phyloP scores from a whole-genome alignment of 352 stramenopile species.

The Achlya hypogyna region DNA sequence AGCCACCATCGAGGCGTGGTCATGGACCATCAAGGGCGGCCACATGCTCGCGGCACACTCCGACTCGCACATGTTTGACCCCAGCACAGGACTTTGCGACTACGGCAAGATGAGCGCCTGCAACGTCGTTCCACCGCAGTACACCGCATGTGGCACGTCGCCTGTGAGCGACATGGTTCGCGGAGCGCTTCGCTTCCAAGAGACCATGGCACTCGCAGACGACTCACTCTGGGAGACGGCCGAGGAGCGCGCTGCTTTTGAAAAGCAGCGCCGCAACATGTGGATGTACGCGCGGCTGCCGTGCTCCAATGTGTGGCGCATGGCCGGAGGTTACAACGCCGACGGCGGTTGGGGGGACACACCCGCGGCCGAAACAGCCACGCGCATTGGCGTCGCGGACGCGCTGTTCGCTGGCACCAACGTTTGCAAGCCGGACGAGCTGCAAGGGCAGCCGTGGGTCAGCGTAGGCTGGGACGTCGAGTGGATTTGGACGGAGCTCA shows the following conservation, averaged over 20 bases:
- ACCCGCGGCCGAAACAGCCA: not conserved
- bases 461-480: conserved; percentile 6
- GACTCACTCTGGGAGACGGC: not conserved
- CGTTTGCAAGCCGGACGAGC: not conserved
- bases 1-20: not conserved
- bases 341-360: not conserved
- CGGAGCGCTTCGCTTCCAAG: not conserved
- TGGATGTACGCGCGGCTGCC: conserved; percentile 8
- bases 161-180: not conserved
- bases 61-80: conserved; percentile 14
- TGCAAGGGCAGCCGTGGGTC: not conserved
- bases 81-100: not conserved
- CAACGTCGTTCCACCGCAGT: not conserved
- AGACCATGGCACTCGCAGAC: not conserved
- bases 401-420: not conserved
- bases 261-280: not conserved
- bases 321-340: not conserved
- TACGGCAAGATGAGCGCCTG: not conserved
- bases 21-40: conserved; percentile 9
- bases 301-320: conserved; percentile 8
- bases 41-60: conserved; percentile 14
- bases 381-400: not conserved
- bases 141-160: not conserved
- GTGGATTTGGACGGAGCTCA: not conserved
- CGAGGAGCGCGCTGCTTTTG: not conserved